A percentile compares a stretch with the other conserved stretches of the same genome.
phyloP scores from a whole-genome alignment of 108 stramenopile genomes.

The Fragilariopsis cylindrus region DNA sequence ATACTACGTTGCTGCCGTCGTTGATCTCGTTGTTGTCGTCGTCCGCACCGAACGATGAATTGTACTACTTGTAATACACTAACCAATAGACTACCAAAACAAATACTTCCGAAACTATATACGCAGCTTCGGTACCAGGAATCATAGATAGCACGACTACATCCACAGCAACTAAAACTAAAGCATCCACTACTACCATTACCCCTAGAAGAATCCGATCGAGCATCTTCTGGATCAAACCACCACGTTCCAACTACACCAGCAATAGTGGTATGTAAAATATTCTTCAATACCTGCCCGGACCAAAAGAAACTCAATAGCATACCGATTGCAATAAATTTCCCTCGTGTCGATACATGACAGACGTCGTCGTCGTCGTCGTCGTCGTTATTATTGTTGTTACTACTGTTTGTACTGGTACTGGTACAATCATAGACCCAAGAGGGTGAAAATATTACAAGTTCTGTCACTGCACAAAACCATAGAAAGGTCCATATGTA shows the following conservation, averaged over 20 bases:
- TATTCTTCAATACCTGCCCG: conserved; percentile 67
- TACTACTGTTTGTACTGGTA: neutral
- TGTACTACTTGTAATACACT: conserved; percentile 61
- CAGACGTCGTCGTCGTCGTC: conserved; percentile 7
- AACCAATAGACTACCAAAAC: conserved; percentile 76
- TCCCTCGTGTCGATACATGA: conserved; percentile 14
- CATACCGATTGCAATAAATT: conserved; percentile 24
- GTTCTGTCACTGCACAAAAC: conserved; percentile 32
- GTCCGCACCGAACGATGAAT: conserved; percentile 34
- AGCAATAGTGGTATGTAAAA: conserved; percentile 77
- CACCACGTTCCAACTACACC: conserved; percentile 92
- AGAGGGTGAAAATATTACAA: neutral
- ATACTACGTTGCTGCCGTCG: neutral
- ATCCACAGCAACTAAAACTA: conserved; percentile 42
- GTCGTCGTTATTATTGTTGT: neutral
- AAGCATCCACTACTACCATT: neutral
- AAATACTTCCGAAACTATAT: conserved; percentile 73
- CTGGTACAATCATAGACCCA: conserved; percentile 22
- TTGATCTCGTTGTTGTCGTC: conserved; percentile 23
- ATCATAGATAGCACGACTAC: conserved; percentile 41
- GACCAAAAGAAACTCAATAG: conserved; percentile 83
- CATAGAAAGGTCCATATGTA: conserved; percentile 43
- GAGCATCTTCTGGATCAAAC: conserved; percentile 65
- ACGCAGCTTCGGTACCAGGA: conserved; percentile 50
- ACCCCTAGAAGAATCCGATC: neutral